Base-by-base conservation (phyloP, 2,329 filamentous ascomycete genomes). In the Mycosphaerelloides madeirae region DNA sequence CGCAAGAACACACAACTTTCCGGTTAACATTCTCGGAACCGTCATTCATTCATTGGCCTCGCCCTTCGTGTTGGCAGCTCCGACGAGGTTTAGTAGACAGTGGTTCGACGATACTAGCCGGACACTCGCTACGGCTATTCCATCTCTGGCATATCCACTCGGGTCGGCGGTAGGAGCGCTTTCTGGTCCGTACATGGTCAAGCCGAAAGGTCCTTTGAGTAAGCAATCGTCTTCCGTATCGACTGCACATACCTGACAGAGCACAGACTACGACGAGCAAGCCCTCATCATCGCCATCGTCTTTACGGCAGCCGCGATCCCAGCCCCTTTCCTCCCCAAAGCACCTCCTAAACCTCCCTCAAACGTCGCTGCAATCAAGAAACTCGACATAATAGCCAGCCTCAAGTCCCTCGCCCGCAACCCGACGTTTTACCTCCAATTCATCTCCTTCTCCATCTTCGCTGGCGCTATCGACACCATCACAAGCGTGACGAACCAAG, bases 401-500 rank as follows among this genome's bases (percentile, higher is more conserved):
- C 64, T 89, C 5, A 50, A 45, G 6, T 29, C 50, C 13, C 63
- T 70, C 36, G 58, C 74, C 41, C 61, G 60, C 28, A 84, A 79
- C 3, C 71, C 78, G 18, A 83, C 90, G 63, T 83, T 93, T 65
- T 94, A 83, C 78, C 76, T 95, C 53, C 68, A 95, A 55, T 72
- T 88, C 49, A 60, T 89, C 50, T 82, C 88, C 19, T 96, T 89
- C 68, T 70, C 78, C 54, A 67, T 89, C 59, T 94, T 87, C 65
- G 85, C 94, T 49, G 88, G 85, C 57, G 82, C 91, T 70, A 96
- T 96, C 79, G 95, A 95, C 74, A 83, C 84, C 55, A 72, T 89
- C 56, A 91, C 87, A 39, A 84, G 85, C 1, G 78, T 96, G 1
- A 75, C 95, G 6, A 94, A 89, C 70, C 89, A 95, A 63, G 85